Evolutionary conservation across 2,329 filamentous ascomycete species (phyloP).

Genomic region (Aspergillus chevalieri): DNA sequence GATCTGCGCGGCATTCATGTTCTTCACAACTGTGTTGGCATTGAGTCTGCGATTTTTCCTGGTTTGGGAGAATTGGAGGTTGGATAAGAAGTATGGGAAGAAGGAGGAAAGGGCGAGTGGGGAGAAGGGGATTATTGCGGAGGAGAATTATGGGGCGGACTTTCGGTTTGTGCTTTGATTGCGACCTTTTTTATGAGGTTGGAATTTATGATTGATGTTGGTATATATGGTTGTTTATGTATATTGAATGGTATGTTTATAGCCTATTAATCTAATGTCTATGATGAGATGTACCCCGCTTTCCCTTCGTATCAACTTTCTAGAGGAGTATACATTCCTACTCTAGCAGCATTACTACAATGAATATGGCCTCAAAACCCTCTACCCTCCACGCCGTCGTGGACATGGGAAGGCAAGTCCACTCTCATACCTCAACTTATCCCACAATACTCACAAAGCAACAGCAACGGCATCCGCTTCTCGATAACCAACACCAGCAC

Average conservation of each 20-base stretch:
- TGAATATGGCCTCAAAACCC: neutral
- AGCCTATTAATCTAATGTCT: no score
- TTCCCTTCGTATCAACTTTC: neutral
- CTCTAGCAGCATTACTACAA: neutral
- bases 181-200: neutral
- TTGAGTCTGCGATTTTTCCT: conserved; percentile 50
- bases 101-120: conserved; percentile 13
- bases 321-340: no score
- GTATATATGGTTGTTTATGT: neutral
- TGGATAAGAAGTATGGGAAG: conserved; percentile 47
- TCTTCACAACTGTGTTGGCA: conserved; percentile 54
- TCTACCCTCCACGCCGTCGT: conserved; percentile 28
- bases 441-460: neutral
- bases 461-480: conserved; percentile 83
- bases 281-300: no score
- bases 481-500: conserved; percentile 75
- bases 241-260: neutral
- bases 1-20: conserved; percentile 57
- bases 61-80: conserved; percentile 54
- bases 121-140: conserved; percentile 17
- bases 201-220: no score
- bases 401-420: conserved; percentile 37
- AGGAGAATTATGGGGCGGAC: conserved; percentile 36
- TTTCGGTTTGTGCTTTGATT: conserved; percentile 34
- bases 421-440: neutral